These are phyloP conservation scores for Daedaleopsis nitida DNA, from an alignment of 768 basidiomycete genomes.

Conservation along the genomic window DNA sequence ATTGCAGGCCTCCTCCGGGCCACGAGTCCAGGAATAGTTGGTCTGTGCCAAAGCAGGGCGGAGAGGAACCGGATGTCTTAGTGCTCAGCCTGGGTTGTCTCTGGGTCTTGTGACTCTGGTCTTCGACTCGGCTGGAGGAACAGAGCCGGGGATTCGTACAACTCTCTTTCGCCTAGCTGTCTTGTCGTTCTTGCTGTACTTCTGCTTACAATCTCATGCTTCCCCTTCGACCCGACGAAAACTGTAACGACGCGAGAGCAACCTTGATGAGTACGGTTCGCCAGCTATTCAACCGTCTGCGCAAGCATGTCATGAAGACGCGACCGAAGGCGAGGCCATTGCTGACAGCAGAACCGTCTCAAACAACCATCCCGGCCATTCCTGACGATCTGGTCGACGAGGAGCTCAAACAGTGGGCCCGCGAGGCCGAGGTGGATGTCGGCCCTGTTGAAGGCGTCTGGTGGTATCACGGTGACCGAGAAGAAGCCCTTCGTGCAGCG, in stretches of 20 bases:
- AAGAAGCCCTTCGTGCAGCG: not conserved
- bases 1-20: conserved; percentile 20
- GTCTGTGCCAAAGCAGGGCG: conserved; percentile 28
- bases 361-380: not conserved
- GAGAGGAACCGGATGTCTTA: conserved; percentile 25
- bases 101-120: conserved; percentile 13
- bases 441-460: conserved; percentile 8
- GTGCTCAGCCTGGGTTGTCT: conserved; percentile 16
- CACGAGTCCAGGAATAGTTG: conserved; percentile 6
- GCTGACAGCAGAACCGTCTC: not conserved
- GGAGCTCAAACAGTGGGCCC: conserved; percentile 3
- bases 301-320: not conserved
- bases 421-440: conserved; percentile 1
- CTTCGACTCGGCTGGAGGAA: conserved; percentile 10
- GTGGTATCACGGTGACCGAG: not conserved
- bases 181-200: not conserved
- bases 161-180: not conserved
- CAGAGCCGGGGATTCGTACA: conserved; percentile 28
- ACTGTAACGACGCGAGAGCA: not conserved
- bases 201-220: not conserved
- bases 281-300: not conserved
- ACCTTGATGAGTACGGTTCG: not conserved
- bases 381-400: not conserved
- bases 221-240: no score
- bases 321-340: not conserved